Evolutionary conservation across 179 eudicot species (phyloP), one percentile per base, ranked within the genome.

Genomic region (Corrigiola litoralis): DNA sequence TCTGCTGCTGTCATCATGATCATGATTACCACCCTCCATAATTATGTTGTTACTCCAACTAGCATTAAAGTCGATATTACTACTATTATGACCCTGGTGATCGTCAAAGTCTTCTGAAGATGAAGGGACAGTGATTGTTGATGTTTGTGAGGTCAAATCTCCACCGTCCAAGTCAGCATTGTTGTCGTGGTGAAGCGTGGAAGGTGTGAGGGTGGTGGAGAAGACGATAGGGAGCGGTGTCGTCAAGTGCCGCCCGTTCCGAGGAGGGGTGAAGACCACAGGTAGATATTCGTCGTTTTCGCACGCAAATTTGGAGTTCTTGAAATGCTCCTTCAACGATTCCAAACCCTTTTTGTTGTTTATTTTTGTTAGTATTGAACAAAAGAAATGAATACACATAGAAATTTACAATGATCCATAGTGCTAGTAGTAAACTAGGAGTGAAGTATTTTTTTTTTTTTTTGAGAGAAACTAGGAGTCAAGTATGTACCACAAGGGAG

Each of bases 241-340:
- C 10, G 95, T 63, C 54, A 80, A 27, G 16, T 10, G 58, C 51
- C 75, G 78, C 24, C 99, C 99, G 46, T 94, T 94, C 20, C 99
- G 86, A 6, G 99, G 87, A 0, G 99, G 99, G n/a, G 85, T 61
- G 72, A 94, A 94, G 0, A 87, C 78, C 27, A 94, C 97, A 40
- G 98, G 99, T 67, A 94, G 66, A 76, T 94, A 94, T 71, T 94
- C 97, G 59, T 94, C 96, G 37, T 82, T 80, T 32, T 83, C 87
- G 61, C 95, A 84, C 28, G 95, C 94, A 73, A 94, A 94, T 81
- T 90, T 94, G 9, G 99, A 94, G 83, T 85, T 94, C 82, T 85
- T 88, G 88, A 94, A 94, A 69, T 94, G 99, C 71, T 94, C 99
- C 72, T 85, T 94, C 63, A 94, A 68, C 29, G 95, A 92, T 60